Conservation (phyloP, 2,329 filamentous ascomycete genomes). For the Purpureocillium lavendulum region DNA sequence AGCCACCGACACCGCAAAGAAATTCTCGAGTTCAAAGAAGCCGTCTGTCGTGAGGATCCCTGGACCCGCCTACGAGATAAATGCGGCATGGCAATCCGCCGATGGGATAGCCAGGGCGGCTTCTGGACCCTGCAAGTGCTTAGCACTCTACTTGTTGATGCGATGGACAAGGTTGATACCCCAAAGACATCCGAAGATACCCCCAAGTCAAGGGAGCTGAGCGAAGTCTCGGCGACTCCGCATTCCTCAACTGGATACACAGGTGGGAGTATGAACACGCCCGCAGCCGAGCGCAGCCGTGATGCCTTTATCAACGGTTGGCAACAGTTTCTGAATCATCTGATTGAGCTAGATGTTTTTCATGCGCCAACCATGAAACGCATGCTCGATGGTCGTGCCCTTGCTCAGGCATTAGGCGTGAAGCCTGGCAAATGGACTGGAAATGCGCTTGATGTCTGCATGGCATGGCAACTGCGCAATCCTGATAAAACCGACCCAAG, state of each 20-base stretch:
- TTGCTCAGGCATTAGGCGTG: constrained; percentile 59
- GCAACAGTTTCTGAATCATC: constrained; percentile 47
- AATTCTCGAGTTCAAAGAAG: constrained; percentile 55
- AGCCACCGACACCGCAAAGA: constrained; percentile 53
- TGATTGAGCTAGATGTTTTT: constrained; percentile 45
- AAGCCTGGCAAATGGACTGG: constrained; percentile 80
- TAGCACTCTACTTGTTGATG: constrained; percentile 58
- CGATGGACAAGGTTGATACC: constrained; percentile 30
- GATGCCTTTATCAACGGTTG: constrained; percentile 39
- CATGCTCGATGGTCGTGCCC: constrained; percentile 65
- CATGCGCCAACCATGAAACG: constrained; percentile 51
- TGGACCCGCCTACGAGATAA: constrained; percentile 47
- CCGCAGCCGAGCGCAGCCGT: constrained; percentile 28
- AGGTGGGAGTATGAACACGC: background rate
- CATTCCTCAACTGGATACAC: background rate
- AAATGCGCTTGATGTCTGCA: constrained; percentile 66
- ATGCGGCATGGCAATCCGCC: constrained; percentile 66
- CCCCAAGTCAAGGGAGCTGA: background rate
- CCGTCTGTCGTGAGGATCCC: constrained; percentile 36
- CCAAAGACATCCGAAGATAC: constrained; percentile 11
- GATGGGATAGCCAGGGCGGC: constrained; percentile 54
- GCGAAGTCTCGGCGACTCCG: too few species aligned
- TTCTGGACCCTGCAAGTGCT: constrained; percentile 67
- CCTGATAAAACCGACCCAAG: constrained; percentile 53
- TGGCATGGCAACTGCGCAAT: constrained; percentile 84